A percentile compares a stretch with the other conserved stretches of the same genome.
phyloP scores from a whole-genome alignment of 2,329 filamentous ascomycete species.

The Colletotrichum godetiae region DNA sequence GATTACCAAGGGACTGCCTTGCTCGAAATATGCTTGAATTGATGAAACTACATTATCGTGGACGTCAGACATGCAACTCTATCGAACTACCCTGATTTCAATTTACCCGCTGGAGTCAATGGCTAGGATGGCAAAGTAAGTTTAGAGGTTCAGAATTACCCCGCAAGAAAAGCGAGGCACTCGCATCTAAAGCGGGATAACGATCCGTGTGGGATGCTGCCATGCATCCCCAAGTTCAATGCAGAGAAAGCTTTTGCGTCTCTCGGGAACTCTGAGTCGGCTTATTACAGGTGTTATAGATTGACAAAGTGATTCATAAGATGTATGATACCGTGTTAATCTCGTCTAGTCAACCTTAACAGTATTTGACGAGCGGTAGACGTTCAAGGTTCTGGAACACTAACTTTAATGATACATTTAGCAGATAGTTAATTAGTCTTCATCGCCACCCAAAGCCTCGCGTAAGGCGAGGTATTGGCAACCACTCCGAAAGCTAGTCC shows the following conservation, averaged over 20 bases:
- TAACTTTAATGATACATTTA: neutral
- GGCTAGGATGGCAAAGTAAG: neutral
- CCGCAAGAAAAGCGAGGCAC: neutral
- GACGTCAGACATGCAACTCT: conserved; percentile 9
- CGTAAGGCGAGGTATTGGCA: too few relatives aligned
- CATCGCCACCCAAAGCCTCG: neutral
- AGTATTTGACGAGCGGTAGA: neutral
- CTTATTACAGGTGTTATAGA: neutral
- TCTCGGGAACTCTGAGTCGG: neutral
- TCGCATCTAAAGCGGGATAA: neutral
- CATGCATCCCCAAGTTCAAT: neutral
- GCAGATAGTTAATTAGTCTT: neutral
- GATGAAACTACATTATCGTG: neutral
- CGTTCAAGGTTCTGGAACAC: neutral
- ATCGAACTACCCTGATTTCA: neutral
- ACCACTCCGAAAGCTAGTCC: neutral
- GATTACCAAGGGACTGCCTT: conserved; percentile 9
- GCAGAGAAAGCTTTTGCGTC: neutral
- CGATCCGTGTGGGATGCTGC: neutral
- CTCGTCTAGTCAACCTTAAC: neutral
- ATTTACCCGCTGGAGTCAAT: neutral
- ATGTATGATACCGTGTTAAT: neutral
- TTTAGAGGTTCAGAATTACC: neutral
- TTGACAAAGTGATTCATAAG: neutral
- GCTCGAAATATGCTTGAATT: conserved; percentile 29